Conservation (phyloP, 257 asterid genomes). For the Orobanche coerulescens region DNA sequence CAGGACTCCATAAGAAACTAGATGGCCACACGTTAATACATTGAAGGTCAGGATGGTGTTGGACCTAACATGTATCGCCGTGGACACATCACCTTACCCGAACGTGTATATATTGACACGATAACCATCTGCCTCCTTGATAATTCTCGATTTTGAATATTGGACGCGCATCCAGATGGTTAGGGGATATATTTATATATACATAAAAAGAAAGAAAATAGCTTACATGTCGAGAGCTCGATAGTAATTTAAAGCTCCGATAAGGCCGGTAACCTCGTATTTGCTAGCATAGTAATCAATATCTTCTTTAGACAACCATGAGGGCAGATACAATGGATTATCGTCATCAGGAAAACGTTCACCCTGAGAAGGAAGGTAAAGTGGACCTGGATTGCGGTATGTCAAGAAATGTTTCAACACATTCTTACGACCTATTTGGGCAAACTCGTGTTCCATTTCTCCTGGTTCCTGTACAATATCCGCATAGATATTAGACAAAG, state of each 20-base stretch:
- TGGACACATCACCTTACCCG: too few species aligned
- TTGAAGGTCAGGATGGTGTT: too few species aligned
- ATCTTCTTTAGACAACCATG: constrained; percentile 49
- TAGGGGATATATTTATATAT: too few species aligned
- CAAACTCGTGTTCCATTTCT: constrained; percentile 51
- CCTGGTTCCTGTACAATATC: constrained; percentile 51
- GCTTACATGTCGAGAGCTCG: constrained; percentile 55
- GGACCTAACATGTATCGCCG: too few species aligned
- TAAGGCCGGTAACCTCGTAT: constrained; percentile 50
- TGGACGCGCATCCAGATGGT: too few species aligned
- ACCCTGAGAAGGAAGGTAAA: constrained; percentile 47
- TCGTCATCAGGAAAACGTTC: constrained; percentile 32
- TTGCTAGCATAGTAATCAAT: constrained; percentile 43
- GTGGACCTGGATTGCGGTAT: constrained; percentile 42
- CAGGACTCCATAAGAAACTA: too few species aligned
- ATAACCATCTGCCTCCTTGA: too few species aligned
- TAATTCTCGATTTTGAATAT: too few species aligned
- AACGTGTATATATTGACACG: too few species aligned
- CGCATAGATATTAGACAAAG: too few species aligned
- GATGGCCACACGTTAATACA: too few species aligned
- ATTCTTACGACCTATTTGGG: constrained; percentile 34
- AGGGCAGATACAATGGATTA: constrained; percentile 32
- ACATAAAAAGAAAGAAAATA: background rate
- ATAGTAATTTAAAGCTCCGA: constrained; percentile 58
- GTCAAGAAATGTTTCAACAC: constrained; percentile 36